These are phyloP conservation scores for Cryptosporidium viatorum DNA, from an alignment of 169 alveolate species.

Conservation along the genomic window DNA sequence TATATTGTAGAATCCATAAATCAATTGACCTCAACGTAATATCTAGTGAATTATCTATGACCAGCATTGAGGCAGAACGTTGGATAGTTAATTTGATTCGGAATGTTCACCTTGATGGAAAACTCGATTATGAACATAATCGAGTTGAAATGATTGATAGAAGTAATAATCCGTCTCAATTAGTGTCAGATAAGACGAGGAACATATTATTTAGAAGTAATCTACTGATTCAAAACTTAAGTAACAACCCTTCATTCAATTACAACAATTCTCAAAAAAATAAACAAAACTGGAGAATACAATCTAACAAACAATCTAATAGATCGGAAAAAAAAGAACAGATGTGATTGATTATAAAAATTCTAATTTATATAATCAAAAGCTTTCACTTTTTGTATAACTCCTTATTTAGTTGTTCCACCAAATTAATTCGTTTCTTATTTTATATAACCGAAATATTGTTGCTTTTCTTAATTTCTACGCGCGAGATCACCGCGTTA, in stretches of 20 bases:
- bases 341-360: background rate
- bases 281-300: conserved; percentile 65
- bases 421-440: background rate
- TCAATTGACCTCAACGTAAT: conserved; percentile 89
- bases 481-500: conserved; percentile 5
- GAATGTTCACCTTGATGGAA: conserved; percentile 89
- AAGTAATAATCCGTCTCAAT: conserved; percentile 88
- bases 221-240: conserved; percentile 84
- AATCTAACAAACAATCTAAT: conserved; percentile 34
- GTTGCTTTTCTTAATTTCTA: background rate
- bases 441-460: background rate
- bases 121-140: conserved; percentile 91
- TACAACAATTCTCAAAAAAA: conserved; percentile 26
- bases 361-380: background rate
- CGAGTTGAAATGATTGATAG: conserved; percentile 91
- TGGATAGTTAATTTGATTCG: conserved; percentile 92
- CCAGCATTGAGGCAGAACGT: conserved; percentile 89
- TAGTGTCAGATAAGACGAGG: conserved; percentile 88
- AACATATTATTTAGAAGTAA: conserved; percentile 85
- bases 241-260: conserved; percentile 66
- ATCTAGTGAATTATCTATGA: conserved; percentile 88
- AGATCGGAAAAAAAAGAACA: conserved; percentile 49
- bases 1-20: conserved; percentile 92
- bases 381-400: background rate
- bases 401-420: background rate